A percentile compares a stretch with the other conserved stretches of the same genome.
Conservation (phyloP, 768 basidiomycete species). For the Amanita polypyramis region DNA sequence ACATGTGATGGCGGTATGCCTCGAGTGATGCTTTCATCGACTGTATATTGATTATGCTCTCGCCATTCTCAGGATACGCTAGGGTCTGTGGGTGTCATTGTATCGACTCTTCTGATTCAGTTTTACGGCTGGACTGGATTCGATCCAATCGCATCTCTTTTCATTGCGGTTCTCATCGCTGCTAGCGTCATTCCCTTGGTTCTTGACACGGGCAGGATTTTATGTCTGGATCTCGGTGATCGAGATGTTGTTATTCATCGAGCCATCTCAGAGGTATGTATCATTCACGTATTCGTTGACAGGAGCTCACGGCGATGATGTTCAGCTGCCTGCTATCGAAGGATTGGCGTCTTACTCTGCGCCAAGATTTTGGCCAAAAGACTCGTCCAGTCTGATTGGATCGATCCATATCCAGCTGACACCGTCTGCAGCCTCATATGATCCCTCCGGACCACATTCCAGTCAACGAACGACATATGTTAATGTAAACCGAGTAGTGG, state of each 20-base stretch:
- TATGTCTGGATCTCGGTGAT: slow-evolving; percentile 78
- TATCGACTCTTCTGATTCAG: slow-evolving; percentile 92
- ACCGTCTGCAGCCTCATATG: slow-evolving; percentile 43
- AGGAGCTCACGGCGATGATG: slow-evolving; percentile 12
- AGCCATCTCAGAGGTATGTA: slow-evolving; percentile 54
- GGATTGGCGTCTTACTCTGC: slow-evolving; percentile 74
- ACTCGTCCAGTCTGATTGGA: slow-evolving; percentile 75
- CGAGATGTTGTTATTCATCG: slow-evolving; percentile 41
- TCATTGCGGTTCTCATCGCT: slow-evolving; percentile 91
- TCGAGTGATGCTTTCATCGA: neutral
- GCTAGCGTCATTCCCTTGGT: slow-evolving; percentile 95
- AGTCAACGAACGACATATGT: slow-evolving; percentile 38
- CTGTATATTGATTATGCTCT: neutral
- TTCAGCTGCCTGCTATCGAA: slow-evolving; percentile 61
- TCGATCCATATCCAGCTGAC: slow-evolving; percentile 88
- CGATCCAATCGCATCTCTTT: slow-evolving; percentile 94
- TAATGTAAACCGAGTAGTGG: slow-evolving; percentile 61
- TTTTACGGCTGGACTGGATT: slow-evolving; percentile 98
- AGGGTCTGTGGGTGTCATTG: slow-evolving; percentile 95
- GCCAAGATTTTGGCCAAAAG: slow-evolving; percentile 95
- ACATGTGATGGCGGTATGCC: slow-evolving; percentile 85
- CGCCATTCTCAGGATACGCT: slow-evolving; percentile 65
- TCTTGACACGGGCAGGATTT: slow-evolving; percentile 82
- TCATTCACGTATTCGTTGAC: neutral
- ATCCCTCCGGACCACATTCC: slow-evolving; percentile 45